phyloP scores from a whole-genome alignment of 352 stramenopile species.

The Pythium periplocum region DNA sequence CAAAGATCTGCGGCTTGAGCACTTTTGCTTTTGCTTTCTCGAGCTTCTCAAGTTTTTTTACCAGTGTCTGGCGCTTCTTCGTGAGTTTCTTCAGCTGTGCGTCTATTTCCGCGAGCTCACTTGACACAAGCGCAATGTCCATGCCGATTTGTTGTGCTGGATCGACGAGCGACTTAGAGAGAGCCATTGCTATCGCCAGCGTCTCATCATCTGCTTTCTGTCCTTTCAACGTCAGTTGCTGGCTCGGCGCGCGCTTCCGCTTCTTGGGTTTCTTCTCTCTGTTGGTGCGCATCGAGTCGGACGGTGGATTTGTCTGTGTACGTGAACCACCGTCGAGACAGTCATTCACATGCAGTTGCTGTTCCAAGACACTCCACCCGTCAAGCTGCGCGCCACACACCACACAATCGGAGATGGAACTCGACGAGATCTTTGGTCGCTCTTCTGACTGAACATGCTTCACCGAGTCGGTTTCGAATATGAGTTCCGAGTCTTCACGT shows the following conservation, averaged over 20 bases:
- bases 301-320: neutral
- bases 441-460: no score
- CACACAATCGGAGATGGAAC: conserved; percentile 28
- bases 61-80: conserved; percentile 32
- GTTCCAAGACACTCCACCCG: conserved; percentile 27
- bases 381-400: conserved; percentile 29
- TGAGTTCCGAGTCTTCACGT: no score
- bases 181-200: conserved; percentile 32
- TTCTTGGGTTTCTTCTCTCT: conserved; percentile 10
- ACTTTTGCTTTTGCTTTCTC: conserved; percentile 46
- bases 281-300: neutral
- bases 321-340: conserved; percentile 26
- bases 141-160: conserved; percentile 37
- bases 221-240: conserved; percentile 5
- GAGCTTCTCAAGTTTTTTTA: conserved; percentile 41
- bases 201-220: conserved; percentile 28
- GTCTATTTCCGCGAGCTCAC: conserved; percentile 45
- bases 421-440: conserved; percentile 3
- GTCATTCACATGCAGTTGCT: conserved; percentile 30
- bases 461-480: no score
- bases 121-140: conserved; percentile 31
- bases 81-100: conserved; percentile 36
- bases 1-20: conserved; percentile 28
- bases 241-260: conserved; percentile 7
- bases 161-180: conserved; percentile 28